These are phyloP conservation scores for Withania somnifera DNA, from an alignment of 305 asterid genomes.

Conservation along the genomic window DNA sequence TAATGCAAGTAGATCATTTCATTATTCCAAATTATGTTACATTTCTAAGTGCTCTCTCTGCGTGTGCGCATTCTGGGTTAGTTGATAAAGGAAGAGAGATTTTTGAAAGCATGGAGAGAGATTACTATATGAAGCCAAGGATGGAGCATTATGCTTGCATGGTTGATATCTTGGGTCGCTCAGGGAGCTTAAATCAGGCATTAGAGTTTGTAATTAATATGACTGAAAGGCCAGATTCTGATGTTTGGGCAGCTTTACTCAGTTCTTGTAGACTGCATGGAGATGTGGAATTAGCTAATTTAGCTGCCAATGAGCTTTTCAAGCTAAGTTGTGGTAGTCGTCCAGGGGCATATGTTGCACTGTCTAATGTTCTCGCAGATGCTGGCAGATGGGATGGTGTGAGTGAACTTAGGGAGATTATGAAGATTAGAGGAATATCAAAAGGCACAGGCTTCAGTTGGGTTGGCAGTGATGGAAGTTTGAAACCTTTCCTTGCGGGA, in stretches of 20 bases:
- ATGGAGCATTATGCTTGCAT: constrained; percentile 89
- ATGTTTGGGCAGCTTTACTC: constrained; percentile 88
- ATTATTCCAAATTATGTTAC: constrained; percentile 59
- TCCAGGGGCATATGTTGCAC: constrained; percentile 77
- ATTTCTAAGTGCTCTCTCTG: constrained; percentile 66
- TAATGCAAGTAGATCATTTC: constrained; percentile 27
- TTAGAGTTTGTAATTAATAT: constrained; percentile 49
- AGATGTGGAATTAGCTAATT: constrained; percentile 70
- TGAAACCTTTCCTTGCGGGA: constrained; percentile 63
- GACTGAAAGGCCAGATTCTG: constrained; percentile 65
- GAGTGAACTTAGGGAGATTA: constrained; percentile 62
- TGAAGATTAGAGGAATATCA: constrained; percentile 63
- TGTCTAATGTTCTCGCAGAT: constrained; percentile 76
- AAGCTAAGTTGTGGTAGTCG: constrained; percentile 28
- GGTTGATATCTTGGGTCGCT: constrained; percentile 88
- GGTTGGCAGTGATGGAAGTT: constrained; percentile 53
- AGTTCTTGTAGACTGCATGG: constrained; percentile 78
- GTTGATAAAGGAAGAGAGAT: constrained; percentile 53
- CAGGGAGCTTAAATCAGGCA: constrained; percentile 56
- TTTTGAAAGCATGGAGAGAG: constrained; percentile 52
- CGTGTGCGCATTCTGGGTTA: constrained; percentile 83
- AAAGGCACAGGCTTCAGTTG: constrained; percentile 82
- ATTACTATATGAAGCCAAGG: constrained; percentile 52
- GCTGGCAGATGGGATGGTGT: constrained; percentile 87
- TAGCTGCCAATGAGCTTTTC: constrained; percentile 71